Evolutionary conservation across 2,329 filamentous ascomycete species (phyloP), one percentile per base, ranked within the genome.

Genomic region (Penicillium sp.): DNA sequence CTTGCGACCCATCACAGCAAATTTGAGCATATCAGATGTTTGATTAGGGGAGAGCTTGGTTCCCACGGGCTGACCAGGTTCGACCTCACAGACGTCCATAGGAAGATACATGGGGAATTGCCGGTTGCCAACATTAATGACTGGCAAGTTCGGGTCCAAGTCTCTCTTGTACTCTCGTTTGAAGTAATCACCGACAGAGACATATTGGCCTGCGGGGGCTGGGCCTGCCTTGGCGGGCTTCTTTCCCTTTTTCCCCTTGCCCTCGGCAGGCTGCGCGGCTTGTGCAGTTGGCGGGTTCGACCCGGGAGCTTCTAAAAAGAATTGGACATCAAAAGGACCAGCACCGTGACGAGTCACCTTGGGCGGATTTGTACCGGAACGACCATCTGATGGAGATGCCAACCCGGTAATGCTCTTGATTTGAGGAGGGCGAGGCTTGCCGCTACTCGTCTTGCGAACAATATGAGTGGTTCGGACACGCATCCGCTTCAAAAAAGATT

Each of bases 1-100:
- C 0, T 76, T 76, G 4, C 88, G 83, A 55, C 53, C 56, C 43
- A 52, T 62, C 0, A 88, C 90, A 1, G 91, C 88, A 68, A 91
- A 90, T 0, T 75, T 75, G 46, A 93, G 85, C 90, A 95, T 93
- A 0, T 76, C 67, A 0, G 82, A 79, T 0, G 88, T 90, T 67
- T 93, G 88, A 0, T 79, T 72, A 0, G 81, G 77, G 0, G 71
- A 80, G 16, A 93, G 77, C 64, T 86, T 86, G 4, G 82, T 75
- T 39, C 82, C 84, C 22, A 86, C 80, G 0, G 82, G 72, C 67
- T 95, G 90, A 0, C 89, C 89, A 1, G 83, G 79, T 9, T 85
- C 68, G 3, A 95, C 81, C 4, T 77, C 72, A 60, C 89, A 86
- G 6, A 86, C 76, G 69, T 93, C 88, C 0, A 84, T 82, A 0